phyloP scores from a whole-genome alignment of 805 yeast species.

The Ogataea sp. region DNA sequence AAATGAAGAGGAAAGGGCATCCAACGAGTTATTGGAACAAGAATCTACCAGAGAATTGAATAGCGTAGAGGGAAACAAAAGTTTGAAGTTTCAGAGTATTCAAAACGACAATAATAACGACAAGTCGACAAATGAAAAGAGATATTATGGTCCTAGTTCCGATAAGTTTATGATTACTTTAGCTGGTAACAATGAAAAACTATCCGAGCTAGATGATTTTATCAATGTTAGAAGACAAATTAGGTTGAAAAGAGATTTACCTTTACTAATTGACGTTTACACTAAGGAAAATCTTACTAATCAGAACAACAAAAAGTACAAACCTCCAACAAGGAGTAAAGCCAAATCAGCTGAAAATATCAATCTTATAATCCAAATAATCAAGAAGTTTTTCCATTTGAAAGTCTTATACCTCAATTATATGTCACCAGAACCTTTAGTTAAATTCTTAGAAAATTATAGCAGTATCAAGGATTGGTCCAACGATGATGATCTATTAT shows the following conservation, averaged over 20 bases:
- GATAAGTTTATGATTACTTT: constrained; percentile 31
- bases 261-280: constrained; percentile 7
- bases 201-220: constrained; percentile 18
- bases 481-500: constrained; percentile 39
- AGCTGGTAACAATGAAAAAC: constrained; percentile 16
- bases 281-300: not conserved
- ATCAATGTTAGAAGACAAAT: constrained; percentile 21
- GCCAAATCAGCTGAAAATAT: constrained; percentile 23
- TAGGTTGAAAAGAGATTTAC: constrained; percentile 22
- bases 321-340: constrained; percentile 2
- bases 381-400: constrained; percentile 33
- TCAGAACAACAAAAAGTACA: not conserved
- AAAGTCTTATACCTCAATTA: constrained; percentile 32
- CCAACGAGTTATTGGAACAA: not conserved
- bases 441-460: constrained; percentile 31
- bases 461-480: constrained; percentile 31
- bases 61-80: not conserved
- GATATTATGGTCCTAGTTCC: constrained; percentile 46
- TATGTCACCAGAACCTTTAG: constrained; percentile 24
- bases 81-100: constrained; percentile 1
- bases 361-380: constrained; percentile 25
- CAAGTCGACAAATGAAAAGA: constrained; percentile 22
- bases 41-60: not conserved
- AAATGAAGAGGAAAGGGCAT: constrained; percentile 8
- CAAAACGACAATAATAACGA: not conserved